Evolutionary conservation across 2,329 filamentous ascomycete species (phyloP).

Genomic region (Pyricularia grisea): DNA sequence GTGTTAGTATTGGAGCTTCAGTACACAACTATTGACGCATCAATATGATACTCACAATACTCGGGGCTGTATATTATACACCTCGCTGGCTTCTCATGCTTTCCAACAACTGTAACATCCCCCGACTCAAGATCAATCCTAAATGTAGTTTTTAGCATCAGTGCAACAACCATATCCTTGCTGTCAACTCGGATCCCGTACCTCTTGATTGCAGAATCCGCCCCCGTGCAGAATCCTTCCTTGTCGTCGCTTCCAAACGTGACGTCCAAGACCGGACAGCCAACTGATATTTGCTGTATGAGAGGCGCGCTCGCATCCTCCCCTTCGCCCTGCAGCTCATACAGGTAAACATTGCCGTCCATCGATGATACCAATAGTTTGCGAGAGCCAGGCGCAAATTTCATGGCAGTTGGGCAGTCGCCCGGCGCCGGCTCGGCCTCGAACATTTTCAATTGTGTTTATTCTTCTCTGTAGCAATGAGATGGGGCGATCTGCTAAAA

Average conservation of each 20-base stretch:
- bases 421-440: constrained; percentile 73
- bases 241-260: constrained; percentile 79
- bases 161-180: background rate
- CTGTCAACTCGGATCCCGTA: constrained; percentile 23
- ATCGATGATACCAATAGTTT: constrained; percentile 87
- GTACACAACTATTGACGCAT: background rate
- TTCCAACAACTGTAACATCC: constrained; percentile 65
- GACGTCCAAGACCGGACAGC: constrained; percentile 79
- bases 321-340: constrained; percentile 56
- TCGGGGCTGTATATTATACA: constrained; percentile 72
- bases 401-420: constrained; percentile 79
- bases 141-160: background rate
- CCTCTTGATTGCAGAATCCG: constrained; percentile 81
- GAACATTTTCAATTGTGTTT: constrained; percentile 29
- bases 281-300: constrained; percentile 66
- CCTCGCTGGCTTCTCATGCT: constrained; percentile 71
- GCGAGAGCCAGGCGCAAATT: constrained; percentile 70
- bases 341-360: constrained; percentile 87
- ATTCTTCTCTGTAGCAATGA: background rate
- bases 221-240: constrained; percentile 75
- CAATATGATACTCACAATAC: constrained; percentile 42
- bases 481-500: background rate
- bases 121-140: constrained; percentile 62
- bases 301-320: constrained; percentile 52
- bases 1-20: background rate